Evolutionary conservation across 306 rosid species (phyloP).

Genomic region (Vicia faba): DNA sequence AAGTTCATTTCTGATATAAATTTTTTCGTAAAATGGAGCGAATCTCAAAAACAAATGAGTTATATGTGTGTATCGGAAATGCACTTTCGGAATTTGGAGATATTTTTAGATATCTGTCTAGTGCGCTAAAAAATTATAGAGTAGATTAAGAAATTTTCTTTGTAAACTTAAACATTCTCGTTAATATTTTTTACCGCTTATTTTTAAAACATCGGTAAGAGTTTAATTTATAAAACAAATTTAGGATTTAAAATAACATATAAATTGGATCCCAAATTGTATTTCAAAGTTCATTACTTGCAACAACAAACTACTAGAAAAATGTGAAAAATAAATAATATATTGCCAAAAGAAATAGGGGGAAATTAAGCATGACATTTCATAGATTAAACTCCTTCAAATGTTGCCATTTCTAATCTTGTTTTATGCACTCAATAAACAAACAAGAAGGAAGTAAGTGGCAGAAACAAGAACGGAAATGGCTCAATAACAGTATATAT

Average conservation of each 20-base stretch:
- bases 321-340: background rate
- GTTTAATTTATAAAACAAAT: background rate
- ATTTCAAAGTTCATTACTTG: background rate
- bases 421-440: slow-evolving; percentile 32
- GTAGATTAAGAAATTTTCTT: too few relatives aligned
- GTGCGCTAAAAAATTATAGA: too few relatives aligned
- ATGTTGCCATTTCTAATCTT: slow-evolving; percentile 13
- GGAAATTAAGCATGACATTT: slow-evolving; percentile 1
- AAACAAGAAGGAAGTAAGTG: slow-evolving; percentile 32
- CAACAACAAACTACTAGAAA: background rate
- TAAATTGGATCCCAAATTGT: background rate
- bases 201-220: background rate
- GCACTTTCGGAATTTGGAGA: too few relatives aligned
- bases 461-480: slow-evolving; percentile 45
- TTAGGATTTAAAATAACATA: background rate
- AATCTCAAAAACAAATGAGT: too few relatives aligned
- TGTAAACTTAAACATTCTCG: too few relatives aligned
- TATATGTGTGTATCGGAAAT: too few relatives aligned
- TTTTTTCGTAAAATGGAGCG: too few relatives aligned
- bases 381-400: slow-evolving; percentile 4
- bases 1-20: too few relatives aligned
- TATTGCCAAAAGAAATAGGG: background rate
- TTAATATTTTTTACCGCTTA: too few relatives aligned
- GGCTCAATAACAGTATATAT: slow-evolving; percentile 29
- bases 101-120: too few relatives aligned